Evolutionary conservation across 1,139 yeast genomes (phyloP), one percentile per base, ranked within the genome.

Genomic region (Debaryomyces psychrophilus): DNA sequence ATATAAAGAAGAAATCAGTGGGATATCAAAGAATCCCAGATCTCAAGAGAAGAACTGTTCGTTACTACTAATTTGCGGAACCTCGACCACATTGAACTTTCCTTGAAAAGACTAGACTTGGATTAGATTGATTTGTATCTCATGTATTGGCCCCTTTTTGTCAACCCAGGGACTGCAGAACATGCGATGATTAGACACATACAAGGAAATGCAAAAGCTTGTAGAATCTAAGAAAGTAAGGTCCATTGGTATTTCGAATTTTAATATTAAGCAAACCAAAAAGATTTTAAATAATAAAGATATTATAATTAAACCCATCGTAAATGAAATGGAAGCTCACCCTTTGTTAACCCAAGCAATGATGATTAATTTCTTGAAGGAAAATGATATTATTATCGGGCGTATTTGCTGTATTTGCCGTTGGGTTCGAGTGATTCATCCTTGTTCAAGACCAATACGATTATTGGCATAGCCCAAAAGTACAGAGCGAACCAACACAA

Each of bases 181-280:
- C 76, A 46, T 37, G 18, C 12, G 27, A 35, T 4, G 70, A 67
- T 40, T 81, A 83, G 77, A 87, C 60, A 83, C 96, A 44, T 90
- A 88, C 81, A 80, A 79, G 61, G 67, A 69, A 46, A 71, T 88
- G 71, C 92, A 89, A 69, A 72, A 78, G 51, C 67, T 87, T 47
- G 73, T 81, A 54, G 64, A 64, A 39, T 68, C 83, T 41, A 85
- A 83, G 36, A 82, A 85, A 83, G 46, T 76, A 43, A 80, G 72
- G 61, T 79, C 90, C 38, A 77, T 87, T 58, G 95, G 95, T 62
- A 87, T 87, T 36, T 84, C 89, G 43, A 87, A 87, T 72, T 83
- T 79, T 8, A 73, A 81, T 11, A 60, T 69, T 39, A 67, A 67
- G 35, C 72, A 74, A 57, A 57, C 82, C 45, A 69, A 80, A 51